Percentiles rank a stretch among this genome's conserved stretches.
These are phyloP conservation scores for Ophiobolus disseminans DNA, from an alignment of 2,329 filamentous ascomycete species.

Conservation along the genomic window DNA sequence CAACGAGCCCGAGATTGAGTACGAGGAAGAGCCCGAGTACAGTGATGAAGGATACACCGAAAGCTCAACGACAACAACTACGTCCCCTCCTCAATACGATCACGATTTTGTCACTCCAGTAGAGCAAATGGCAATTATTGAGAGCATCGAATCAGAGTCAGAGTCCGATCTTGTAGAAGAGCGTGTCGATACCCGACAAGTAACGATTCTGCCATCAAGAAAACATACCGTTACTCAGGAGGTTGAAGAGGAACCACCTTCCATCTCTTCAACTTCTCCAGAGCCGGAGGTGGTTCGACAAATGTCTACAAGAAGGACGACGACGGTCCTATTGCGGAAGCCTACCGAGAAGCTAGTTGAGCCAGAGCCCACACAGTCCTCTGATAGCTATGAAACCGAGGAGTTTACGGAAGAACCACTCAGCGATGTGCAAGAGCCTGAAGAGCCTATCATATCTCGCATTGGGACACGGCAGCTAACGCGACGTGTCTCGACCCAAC, in stretches of 20 bases:
- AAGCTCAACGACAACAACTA: constrained; percentile 2
- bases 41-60: constrained; percentile 4
- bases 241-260: background rate
- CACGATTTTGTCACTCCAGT: constrained; percentile 1
- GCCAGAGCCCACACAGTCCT: too few species aligned
- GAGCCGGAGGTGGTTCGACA: background rate
- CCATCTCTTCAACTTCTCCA: background rate
- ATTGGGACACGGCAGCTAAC: background rate
- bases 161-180: background rate
- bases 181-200: background rate
- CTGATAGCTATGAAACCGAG: too few species aligned
- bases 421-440: background rate
- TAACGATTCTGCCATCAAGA: background rate
- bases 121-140: background rate
- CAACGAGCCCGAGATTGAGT: background rate
- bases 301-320: background rate
- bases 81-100: background rate
- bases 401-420: too few species aligned
- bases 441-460: background rate
- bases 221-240: background rate
- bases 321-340: background rate
- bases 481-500: background rate
- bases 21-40: constrained; percentile 2
- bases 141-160: background rate
- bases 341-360: background rate